Evolutionary conservation across 306 rosid species (phyloP).

Genomic region (Cucurbita ficifolia): DNA sequence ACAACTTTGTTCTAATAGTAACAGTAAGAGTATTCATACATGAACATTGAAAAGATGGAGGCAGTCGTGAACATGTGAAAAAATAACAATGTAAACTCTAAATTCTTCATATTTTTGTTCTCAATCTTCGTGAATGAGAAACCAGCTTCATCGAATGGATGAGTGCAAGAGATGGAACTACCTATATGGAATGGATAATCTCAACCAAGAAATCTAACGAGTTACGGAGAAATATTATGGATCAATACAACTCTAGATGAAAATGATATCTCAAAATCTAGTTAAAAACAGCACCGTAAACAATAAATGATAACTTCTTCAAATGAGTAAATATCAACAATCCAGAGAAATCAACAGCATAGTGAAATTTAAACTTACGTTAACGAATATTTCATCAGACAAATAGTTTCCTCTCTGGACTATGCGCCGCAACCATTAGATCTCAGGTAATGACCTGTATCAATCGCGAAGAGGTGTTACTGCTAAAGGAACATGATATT

Average conservation of each 20-base stretch:
- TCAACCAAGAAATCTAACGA: background rate
- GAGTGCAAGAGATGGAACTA: background rate
- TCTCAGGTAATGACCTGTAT: conserved; percentile 79
- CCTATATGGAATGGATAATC: background rate
- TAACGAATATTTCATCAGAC: conserved; percentile 57
- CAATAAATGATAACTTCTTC: background rate
- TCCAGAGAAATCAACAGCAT: background rate
- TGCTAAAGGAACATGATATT: background rate
- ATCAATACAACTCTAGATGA: background rate
- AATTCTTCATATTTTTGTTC: background rate
- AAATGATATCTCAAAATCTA: background rate
- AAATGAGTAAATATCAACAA: background rate
- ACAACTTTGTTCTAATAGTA: background rate
- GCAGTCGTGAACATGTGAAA: background rate
- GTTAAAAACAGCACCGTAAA: background rate
- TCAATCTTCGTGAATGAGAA: background rate
- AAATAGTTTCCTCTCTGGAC: conserved; percentile 38
- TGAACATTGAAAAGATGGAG: background rate
- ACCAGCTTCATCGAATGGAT: background rate
- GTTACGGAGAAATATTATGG: background rate
- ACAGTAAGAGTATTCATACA: background rate
- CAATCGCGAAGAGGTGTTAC: background rate
- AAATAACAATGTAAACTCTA: background rate
- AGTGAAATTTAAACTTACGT: conserved; percentile 24
- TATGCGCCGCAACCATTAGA: conserved; percentile 32